These are phyloP conservation scores for Baorangia bicolor DNA, from an alignment of 768 basidiomycete species.

Conservation along the genomic window DNA sequence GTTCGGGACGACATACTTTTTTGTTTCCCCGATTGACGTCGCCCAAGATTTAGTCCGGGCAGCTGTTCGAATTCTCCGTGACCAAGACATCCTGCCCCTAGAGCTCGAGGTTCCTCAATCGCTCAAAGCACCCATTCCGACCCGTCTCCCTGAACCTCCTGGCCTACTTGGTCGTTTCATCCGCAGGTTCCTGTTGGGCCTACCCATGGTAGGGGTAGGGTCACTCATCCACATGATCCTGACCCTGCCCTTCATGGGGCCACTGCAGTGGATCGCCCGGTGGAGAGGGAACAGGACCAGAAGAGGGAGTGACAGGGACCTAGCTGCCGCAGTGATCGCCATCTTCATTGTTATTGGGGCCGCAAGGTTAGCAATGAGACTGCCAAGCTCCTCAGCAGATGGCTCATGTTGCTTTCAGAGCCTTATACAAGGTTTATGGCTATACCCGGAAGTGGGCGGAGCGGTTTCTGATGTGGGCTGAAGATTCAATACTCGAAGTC, in stretches of 20 bases:
- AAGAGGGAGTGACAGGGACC: constrained; percentile 57
- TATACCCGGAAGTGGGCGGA: constrained; percentile 60
- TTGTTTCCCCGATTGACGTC: constrained; percentile 55
- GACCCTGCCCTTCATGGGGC: constrained; percentile 61
- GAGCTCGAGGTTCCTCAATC: constrained; percentile 18
- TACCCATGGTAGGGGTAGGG: constrained; percentile 75
- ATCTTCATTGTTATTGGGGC: constrained; percentile 61
- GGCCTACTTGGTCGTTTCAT: constrained; percentile 56
- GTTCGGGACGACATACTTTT: constrained; percentile 36
- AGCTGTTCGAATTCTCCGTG: constrained; percentile 59
- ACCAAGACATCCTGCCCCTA: constrained; percentile 45
- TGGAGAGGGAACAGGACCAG: constrained; percentile 54
- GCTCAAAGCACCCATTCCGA: constrained; percentile 20
- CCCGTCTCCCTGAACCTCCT: constrained; percentile 32
- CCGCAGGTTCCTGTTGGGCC: constrained; percentile 71
- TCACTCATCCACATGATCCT: constrained; percentile 73
- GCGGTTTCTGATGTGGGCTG: constrained; percentile 64
- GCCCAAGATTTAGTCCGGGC: constrained; percentile 61
- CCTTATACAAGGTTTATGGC: constrained; percentile 67
- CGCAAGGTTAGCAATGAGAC: constrained; percentile 47
- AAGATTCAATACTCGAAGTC: constrained; percentile 81
- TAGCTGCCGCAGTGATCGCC: constrained; percentile 65
- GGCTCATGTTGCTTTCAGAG: constrained; percentile 41
- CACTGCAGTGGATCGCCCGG: constrained; percentile 69
- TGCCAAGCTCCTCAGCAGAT: neutral